Base-by-base conservation (phyloP, 164 flowering plant genomes). In the Paratinospora sagittata region DNA sequence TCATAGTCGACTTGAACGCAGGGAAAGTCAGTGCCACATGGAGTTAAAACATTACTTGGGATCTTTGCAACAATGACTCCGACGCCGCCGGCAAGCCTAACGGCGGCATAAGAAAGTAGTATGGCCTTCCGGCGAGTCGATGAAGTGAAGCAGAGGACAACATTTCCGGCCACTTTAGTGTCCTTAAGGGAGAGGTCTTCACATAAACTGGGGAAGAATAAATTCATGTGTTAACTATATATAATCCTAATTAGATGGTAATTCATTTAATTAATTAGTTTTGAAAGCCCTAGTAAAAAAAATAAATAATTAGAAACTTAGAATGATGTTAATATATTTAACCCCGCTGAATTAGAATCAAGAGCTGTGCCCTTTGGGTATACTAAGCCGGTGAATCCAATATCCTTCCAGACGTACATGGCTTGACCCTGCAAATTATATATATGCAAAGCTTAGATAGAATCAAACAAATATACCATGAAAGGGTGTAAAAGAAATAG, bases 181-280 rank as follows among this genome's bases (percentile, higher is more conserved):
- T 33, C 34, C 16, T 73, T 63, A 19, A 66, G 65, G 23, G 69
- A 58, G 1, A 83, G 77, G 34, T 13, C 0, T 65, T 81, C 70
- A 45, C 85, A 81, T 3, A n/a, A 63, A 45, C 83, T 83, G 78
- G 17, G 3, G 39, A 61, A 41, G 36, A 13, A 16, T 24, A 12
- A 24, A 27, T 12, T 23, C 27, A 1, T 19, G 23, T 58, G n/a
- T 11, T 58, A 30, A 58, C 10, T n/a, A n/a, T n/a, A n/a, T n/a
- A n/a, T n/a, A n/a, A n/a, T n/a, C n/a, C n/a, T 58, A 21, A 3
- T 58, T 58, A n/a, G 63, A 23, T 58, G 27, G n/a, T 58, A 19
- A n/a, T 19, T 58, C 55, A 47, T 13, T 34, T 37, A 30, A 7
- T 16, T n/a, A 58, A n/a, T n/a, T n/a, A n/a, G n/a, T n/a, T n/a